These are phyloP conservation scores for Pythium brachiatum DNA, from an alignment of 352 stramenopile species.

Conservation along the genomic window DNA sequence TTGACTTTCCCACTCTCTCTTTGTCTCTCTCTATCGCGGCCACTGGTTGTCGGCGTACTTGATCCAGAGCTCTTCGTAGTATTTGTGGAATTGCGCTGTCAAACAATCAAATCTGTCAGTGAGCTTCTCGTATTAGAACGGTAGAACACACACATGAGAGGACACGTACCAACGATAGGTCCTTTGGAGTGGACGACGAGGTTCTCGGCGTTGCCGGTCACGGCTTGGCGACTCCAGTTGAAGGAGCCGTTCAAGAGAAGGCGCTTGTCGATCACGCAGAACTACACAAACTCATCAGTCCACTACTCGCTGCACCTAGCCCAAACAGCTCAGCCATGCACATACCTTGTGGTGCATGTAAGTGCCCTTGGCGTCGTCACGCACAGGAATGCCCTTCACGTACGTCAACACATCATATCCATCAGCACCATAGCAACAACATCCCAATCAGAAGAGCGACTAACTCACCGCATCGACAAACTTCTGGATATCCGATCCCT, in stretches of 20 bases:
- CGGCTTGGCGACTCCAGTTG: constrained; percentile 72
- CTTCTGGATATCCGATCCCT: constrained; percentile 69
- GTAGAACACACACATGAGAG: too few species aligned
- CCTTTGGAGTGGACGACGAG: constrained; percentile 50
- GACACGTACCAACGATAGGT: constrained; percentile 44
- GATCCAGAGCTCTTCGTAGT: constrained; percentile 62
- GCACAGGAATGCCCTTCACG: constrained; percentile 53
- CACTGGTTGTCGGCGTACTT: constrained; percentile 39
- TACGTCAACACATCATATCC: neutral
- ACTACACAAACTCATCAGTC: constrained; percentile 27
- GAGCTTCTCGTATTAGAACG: too few species aligned
- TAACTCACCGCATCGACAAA: constrained; percentile 60
- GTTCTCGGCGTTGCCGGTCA: constrained; percentile 66
- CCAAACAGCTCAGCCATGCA: too few species aligned
- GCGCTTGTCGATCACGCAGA: constrained; percentile 64
- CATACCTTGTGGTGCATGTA: constrained; percentile 75
- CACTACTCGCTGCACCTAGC: too few species aligned
- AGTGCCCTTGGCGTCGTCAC: constrained; percentile 53
- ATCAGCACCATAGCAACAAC: neutral
- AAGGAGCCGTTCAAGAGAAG: constrained; percentile 70
- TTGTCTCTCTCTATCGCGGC: constrained; percentile 1
- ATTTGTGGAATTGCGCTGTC: constrained; percentile 50
- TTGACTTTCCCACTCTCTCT: too few species aligned
- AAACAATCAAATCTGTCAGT: neutral
- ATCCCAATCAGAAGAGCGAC: too few species aligned